Percentiles rank a stretch among this genome's conserved stretches.
phyloP scores from a whole-genome alignment of 2,329 filamentous ascomycete species.

The Fusarium stilboides region DNA sequence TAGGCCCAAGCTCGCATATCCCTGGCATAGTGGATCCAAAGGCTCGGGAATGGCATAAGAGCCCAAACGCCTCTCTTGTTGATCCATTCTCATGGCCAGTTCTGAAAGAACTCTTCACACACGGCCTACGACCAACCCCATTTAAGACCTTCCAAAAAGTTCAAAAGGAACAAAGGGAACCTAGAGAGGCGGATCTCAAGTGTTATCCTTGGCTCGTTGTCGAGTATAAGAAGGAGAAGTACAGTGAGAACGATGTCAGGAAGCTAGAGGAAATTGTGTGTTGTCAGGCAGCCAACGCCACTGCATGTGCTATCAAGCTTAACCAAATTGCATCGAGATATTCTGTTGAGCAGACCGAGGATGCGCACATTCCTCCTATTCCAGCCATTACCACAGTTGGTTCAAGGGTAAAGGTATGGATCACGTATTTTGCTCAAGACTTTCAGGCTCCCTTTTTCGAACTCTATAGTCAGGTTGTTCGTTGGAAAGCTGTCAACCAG shows the following conservation, averaged over 20 bases:
- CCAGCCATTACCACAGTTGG: conserved; percentile 36
- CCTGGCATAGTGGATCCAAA: not conserved
- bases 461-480: too few species aligned
- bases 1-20: not conserved
- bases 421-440: conserved; percentile 27
- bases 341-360: conserved; percentile 7
- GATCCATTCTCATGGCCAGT: too few species aligned
- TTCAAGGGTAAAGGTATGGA: conserved; percentile 35
- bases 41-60: too few species aligned
- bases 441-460: not conserved
- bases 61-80: too few species aligned
- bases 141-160: too few species aligned
- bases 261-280: not conserved
- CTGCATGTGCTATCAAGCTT: conserved; percentile 33
- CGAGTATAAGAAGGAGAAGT: too few species aligned
- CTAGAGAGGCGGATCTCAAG: too few species aligned
- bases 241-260: too few species aligned
- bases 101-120: too few species aligned
- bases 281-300: conserved; percentile 36
- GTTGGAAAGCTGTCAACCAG: not conserved
- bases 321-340: conserved; percentile 20
- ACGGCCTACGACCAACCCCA: too few species aligned
- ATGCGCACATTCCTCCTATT: conserved; percentile 38
- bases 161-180: too few species aligned
- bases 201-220: too few species aligned